A percentile compares a stretch with the other conserved stretches of the same genome.
Evolutionary conservation across 352 stramenopile genomes (phyloP).

Genomic region (Globisporangium ultimum): DNA sequence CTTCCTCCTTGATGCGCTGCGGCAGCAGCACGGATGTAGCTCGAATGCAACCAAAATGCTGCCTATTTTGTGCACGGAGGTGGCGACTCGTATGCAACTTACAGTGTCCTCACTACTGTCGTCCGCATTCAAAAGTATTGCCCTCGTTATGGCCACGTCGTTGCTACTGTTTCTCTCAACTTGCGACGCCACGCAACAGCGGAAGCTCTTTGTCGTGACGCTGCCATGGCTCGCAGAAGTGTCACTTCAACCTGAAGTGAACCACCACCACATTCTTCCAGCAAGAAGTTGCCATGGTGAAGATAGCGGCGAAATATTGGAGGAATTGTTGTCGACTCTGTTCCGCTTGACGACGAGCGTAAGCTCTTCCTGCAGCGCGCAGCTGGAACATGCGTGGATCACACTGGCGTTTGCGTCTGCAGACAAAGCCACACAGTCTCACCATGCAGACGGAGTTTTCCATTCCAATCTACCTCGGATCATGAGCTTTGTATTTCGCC

Average conservation of each 20-base stretch:
- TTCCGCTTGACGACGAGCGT: constrained; percentile 51
- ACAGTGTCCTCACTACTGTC: constrained; percentile 29
- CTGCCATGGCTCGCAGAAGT: constrained; percentile 60
- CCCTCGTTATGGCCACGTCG: constrained; percentile 32
- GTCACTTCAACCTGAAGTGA: constrained; percentile 5
- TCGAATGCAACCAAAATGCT: constrained; percentile 6
- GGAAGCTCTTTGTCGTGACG: constrained; percentile 48
- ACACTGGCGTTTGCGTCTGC: constrained; percentile 40
- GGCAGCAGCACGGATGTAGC: constrained; percentile 2
- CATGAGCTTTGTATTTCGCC: constrained; percentile 48
- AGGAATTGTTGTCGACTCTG: constrained; percentile 38
- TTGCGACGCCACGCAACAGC: constrained; percentile 31
- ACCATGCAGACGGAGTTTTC: too few species aligned
- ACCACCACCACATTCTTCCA: background rate
- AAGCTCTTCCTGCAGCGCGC: constrained; percentile 29
- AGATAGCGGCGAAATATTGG: constrained; percentile 7
- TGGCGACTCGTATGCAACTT: constrained; percentile 29
- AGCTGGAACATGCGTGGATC: constrained; percentile 67
- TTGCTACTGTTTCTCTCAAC: constrained; percentile 40
- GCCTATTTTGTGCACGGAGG: constrained; percentile 17
- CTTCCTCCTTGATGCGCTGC: constrained; percentile 23
- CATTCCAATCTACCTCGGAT: constrained; percentile 19
- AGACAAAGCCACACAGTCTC: constrained; percentile 4
- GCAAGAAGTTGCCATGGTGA: background rate
- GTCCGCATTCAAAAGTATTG: constrained; percentile 23